Evolutionary conservation across 139 green algal species (phyloP).

Genomic region (Chlamydomonas schloesseri): DNA sequence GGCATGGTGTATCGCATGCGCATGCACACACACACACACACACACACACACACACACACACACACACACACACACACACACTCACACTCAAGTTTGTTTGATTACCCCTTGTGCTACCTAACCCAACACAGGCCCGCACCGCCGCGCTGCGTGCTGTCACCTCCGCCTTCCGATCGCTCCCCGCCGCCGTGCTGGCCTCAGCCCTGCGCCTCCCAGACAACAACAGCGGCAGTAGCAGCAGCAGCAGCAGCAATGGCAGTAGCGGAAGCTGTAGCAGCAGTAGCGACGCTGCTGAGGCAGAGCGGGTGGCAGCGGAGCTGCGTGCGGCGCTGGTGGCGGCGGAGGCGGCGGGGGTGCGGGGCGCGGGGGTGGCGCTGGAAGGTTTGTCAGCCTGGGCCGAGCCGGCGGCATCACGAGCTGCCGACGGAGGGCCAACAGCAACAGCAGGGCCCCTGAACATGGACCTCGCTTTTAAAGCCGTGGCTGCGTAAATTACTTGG

Average conservation of each 20-base stretch:
- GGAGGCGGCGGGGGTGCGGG: conserved; percentile 13
- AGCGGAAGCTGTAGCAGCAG: no score
- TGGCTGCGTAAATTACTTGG: no score
- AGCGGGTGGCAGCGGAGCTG: neutral
- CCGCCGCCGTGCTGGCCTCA: neutral
- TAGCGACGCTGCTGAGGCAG: neutral
- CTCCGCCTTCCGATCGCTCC: conserved; percentile 17
- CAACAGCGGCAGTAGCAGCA: neutral
- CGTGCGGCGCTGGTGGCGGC: neutral
- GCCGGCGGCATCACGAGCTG: no score
- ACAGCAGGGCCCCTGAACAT: no score
- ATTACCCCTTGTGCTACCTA: neutral
- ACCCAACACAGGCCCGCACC: neutral
- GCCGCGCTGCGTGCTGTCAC: neutral
- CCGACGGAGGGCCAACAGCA: no score
- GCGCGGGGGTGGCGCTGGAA: neutral
- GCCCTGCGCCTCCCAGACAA: neutral
- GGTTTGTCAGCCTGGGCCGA: neutral
- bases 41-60: no score
- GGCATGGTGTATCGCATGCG: no score
- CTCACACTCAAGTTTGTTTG: neutral
- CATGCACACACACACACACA: no score
- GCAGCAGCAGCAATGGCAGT: neutral
- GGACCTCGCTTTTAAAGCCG: no score
- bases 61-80: no score